These are phyloP conservation scores for Ustilago xerochloae DNA, from an alignment of 1,284 basidiomycete species.

Conservation along the genomic window DNA sequence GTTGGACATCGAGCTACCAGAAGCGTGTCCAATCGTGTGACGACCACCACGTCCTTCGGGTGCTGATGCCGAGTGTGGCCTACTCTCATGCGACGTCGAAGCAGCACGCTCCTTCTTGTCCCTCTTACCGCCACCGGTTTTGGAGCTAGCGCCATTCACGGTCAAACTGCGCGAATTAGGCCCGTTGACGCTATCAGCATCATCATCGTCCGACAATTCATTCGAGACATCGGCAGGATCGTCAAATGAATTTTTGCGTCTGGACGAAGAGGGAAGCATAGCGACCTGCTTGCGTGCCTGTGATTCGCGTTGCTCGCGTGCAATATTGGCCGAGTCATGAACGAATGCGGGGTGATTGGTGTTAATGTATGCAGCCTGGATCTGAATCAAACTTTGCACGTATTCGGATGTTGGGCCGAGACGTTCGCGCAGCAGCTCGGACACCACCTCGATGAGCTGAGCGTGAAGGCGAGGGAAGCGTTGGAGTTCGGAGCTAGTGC, in stretches of 20 bases:
- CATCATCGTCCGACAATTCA: conserved; percentile 57
- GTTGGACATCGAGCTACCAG: conserved; percentile 19
- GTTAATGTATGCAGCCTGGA: conserved; percentile 99
- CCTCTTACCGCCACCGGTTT: conserved; percentile 31
- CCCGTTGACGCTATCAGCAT: conserved; percentile 38
- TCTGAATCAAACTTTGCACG: conserved; percentile 92
- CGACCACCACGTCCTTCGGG: conserved; percentile 26
- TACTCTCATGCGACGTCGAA: conserved; percentile 26
- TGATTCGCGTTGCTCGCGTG: conserved; percentile 60
- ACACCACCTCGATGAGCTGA: conserved; percentile 95
- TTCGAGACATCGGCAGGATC: conserved; percentile 42
- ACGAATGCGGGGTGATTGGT: conserved; percentile 95
- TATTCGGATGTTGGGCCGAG: conserved; percentile 96
- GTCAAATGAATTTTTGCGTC: conserved; percentile 62
- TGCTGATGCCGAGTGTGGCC: conserved; percentile 44
- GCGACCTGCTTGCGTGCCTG: conserved; percentile 54
- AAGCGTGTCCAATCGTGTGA: conserved; percentile 48
- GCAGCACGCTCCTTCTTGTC: conserved; percentile 42
- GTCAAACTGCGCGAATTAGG: conserved; percentile 28
- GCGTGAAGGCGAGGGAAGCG: conserved; percentile 93
- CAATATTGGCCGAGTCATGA: conserved; percentile 67
- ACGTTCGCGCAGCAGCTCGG: conserved; percentile 91
- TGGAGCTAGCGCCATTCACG: conserved; percentile 34
- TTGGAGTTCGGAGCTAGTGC: conserved; percentile 91
- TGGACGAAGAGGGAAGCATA: conserved; percentile 66